Evolutionary conservation across 352 stramenopile species (phyloP).

Genomic region (Phytophthora lateralis): DNA sequence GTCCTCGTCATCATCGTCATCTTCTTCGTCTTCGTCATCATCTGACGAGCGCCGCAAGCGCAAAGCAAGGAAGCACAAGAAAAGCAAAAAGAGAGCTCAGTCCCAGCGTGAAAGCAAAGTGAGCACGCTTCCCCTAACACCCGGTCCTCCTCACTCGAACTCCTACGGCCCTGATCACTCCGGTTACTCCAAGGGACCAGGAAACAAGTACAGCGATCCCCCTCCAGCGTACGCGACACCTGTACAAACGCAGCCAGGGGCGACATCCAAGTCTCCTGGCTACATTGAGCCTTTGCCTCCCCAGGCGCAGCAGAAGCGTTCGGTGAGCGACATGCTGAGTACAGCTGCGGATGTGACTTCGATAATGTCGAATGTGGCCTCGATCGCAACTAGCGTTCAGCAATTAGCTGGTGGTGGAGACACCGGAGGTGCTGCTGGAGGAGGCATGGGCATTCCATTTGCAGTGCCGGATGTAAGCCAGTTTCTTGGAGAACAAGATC

Average conservation of each 20-base stretch:
- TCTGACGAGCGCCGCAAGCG: constrained; percentile 35
- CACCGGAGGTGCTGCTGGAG: not conserved
- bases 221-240: constrained; percentile 14
- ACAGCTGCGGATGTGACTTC: constrained; percentile 27
- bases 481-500: constrained; percentile 22
- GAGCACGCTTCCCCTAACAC: constrained; percentile 8
- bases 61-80: constrained; percentile 41
- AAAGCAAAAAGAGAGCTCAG: constrained; percentile 26
- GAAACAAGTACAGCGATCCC: constrained; percentile 10
- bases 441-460: constrained; percentile 20
- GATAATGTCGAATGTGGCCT: constrained; percentile 32
- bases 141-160: constrained; percentile 14
- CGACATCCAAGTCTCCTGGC: constrained; percentile 1
- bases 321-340: constrained; percentile 28
- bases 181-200: constrained; percentile 5
- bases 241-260: constrained; percentile 3
- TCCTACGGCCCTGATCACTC: constrained; percentile 32
- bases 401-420: constrained; percentile 27
- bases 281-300: constrained; percentile 30
- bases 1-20: constrained; percentile 25
- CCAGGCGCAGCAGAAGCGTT: constrained; percentile 26
- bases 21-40: constrained; percentile 35
- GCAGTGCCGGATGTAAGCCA: constrained; percentile 25
- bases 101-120: constrained; percentile 24
- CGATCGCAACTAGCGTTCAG: constrained; percentile 31